These are phyloP conservation scores for Neofusicoccum umdonicola DNA, from an alignment of 2,329 filamentous ascomycete species.

Conservation along the genomic window DNA sequence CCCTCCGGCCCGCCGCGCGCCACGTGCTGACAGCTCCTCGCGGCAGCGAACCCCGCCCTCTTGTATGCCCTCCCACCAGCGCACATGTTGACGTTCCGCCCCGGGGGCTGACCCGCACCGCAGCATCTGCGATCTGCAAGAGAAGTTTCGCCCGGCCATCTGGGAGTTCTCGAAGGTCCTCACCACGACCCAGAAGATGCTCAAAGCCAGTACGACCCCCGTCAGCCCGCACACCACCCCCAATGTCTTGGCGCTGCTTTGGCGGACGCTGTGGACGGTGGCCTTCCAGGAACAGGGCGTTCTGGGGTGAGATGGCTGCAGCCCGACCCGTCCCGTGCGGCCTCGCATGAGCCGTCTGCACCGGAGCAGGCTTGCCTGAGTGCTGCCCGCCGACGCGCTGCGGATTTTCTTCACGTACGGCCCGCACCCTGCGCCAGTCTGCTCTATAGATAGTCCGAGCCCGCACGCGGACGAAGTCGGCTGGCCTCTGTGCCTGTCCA, in stretches of 20 bases:
- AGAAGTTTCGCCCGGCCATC: constrained; percentile 83
- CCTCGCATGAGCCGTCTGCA: not conserved
- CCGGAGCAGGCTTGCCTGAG: not conserved
- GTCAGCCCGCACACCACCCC: constrained; percentile 15
- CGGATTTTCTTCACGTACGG: not conserved
- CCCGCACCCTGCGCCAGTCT: not conserved
- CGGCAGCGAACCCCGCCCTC: constrained; percentile 37
- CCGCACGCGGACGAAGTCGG: not conserved
- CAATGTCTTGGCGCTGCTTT: not conserved
- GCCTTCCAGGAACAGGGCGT: constrained; percentile 8
- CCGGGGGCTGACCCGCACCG: not conserved
- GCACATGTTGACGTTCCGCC: not conserved
- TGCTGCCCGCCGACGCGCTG: not conserved
- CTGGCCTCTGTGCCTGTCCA: not conserved
- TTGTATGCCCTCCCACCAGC: constrained; percentile 31
- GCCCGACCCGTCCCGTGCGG: not conserved
- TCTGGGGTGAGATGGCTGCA: not conserved
- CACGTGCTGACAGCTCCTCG: constrained; percentile 10
- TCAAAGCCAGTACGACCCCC: constrained; percentile 44
- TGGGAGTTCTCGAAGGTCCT: constrained; percentile 77
- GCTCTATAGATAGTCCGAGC: constrained; percentile 5
- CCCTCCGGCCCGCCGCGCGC: not conserved
- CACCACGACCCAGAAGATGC: constrained; percentile 52
- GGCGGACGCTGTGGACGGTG: not conserved
- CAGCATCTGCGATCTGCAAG: constrained; percentile 92